Evolutionary conservation across 2,329 filamentous ascomycete species (phyloP), one percentile per base, ranked within the genome.

Genomic region (Didymella pinodella): DNA sequence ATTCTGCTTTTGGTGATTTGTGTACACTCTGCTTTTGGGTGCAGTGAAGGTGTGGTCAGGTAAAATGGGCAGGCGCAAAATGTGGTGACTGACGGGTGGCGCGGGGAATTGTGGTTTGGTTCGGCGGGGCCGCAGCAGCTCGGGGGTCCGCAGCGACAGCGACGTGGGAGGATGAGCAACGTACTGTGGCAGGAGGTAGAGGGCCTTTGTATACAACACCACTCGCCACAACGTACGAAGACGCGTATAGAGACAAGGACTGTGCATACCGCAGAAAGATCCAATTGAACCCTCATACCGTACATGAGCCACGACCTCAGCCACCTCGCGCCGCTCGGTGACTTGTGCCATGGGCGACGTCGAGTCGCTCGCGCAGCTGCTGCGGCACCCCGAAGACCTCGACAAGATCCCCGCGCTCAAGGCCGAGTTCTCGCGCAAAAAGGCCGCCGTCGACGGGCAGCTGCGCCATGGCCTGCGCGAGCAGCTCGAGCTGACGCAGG

Each of bases 341-440:
- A 22, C 7, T 25, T 3, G 22, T 22, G 5, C 22, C 18, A 91
- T 85, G 87, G 90, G 86, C 82, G 85, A 88, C 68, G 85, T 86
- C 59, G 80, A 82, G 63, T 76, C 81, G 57, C 88, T 99, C 77
- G 88, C 93, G 66, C 94, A 98, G 83, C 87, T 98, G 62, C 88
- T 99, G 67, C 92, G 93, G 72, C 93, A 97, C 75, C 92, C 95
- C 3, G 95, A 99, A 76, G 95, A 99, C 80, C 88, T 99, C 67
- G 95, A 99, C 82, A 98, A 97, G 84, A 94, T 99, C 72, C 83
- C 89, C 51, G 88, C 88, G 46, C 85, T 99, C 74, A 97, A 96
- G 81, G 86, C 90, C 66, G 95, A 99, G 77, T 97, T 98, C 80
- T 87, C 88, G 67, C 92, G 95, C 74, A 98, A 97, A 82, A 99